Base-by-base conservation (phyloP, 73 alveolate species). In the Tetrahymena malaccensis region DNA sequence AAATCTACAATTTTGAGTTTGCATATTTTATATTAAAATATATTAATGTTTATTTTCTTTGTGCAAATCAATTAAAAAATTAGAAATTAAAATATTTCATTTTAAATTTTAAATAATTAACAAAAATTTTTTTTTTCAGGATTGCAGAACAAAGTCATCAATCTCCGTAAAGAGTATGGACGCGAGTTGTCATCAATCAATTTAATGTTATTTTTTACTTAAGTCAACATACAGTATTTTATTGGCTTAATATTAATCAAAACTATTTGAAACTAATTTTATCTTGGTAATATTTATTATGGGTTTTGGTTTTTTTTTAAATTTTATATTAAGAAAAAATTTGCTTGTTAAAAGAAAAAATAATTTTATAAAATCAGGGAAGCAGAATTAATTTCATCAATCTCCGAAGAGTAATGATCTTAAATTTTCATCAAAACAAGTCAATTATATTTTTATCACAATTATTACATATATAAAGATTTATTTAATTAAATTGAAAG, bases 141-240 rank as follows among this genome's bases (percentile, higher is more conserved):
- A 70, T 70, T 70, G 89, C 89, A 70, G 89, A 70, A 70, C 89
- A 70, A 50, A 70, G 89, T 70, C 89, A 70, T 70, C 89, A 70
- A 70, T 70, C 89, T 70, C 89, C 1, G 37, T 70, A 40, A 70
- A 70, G 89, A 70, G 89, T 70, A 70, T 70, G 89, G 89, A 70
- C 89, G 89, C 89, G 89, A 70, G 89, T 70, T 70, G 89, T 70
- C 89, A 70, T 70, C 89, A 70, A 70, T 70, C 89, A 70, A 70
- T 70, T 31, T 21, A 56, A 6, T 70, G 21, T 25, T 70, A 27
- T 22, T n/a, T 27, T 27, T 70, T 70, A 19, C 22, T 25, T 33
- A 70, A 9, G 5, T 7, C 5, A 27, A 70, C 37, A 70, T n/a
- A 70, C 4, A 70, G 38, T 12, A 70, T 27, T 70, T 70, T 19